phyloP scores from a whole-genome alignment of 306 rosid genomes.

The Albizia julibrissin region DNA sequence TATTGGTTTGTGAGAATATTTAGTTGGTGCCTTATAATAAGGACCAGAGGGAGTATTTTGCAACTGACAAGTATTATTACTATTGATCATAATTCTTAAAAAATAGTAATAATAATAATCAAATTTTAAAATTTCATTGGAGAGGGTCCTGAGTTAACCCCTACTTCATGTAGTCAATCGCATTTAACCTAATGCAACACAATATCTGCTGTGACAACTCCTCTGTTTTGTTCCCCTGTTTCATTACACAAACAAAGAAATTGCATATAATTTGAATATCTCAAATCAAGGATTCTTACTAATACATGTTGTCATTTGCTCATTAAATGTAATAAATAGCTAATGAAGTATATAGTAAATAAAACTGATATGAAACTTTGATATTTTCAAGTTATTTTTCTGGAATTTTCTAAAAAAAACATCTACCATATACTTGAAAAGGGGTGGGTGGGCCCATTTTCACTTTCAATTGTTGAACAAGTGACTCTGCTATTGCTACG shows the following conservation, averaged over 20 bases:
- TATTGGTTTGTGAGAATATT: no score
- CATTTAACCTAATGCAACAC: constrained; percentile 86
- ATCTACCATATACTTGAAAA: neutral
- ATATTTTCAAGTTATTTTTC: no score
- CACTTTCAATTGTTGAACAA: neutral
- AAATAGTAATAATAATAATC: constrained; percentile 40
- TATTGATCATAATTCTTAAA: constrained; percentile 36
- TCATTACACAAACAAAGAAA: constrained; percentile 14
- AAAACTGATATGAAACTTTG: no score
- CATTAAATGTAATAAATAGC: no score
- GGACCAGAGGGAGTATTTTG: no score
- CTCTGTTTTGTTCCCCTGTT: constrained; percentile 93
- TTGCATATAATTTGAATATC: no score
- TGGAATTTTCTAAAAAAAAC: no score
- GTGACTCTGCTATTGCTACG: neutral
- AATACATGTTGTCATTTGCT: no score
- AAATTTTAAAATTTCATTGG: constrained; percentile 18
- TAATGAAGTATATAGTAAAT: no score
- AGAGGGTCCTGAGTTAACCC: constrained; percentile 56
- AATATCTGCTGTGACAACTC: constrained; percentile 93
- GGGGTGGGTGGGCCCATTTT: neutral
- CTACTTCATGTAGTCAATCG: constrained; percentile 79
- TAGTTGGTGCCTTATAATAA: no score
- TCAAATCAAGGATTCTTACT: no score
- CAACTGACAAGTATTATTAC: constrained; percentile 34